Evolutionary conservation across 2,329 filamentous ascomycete species (phyloP), one percentile per base, ranked within the genome.

Genomic region (Arthrocladium fulminans): DNA sequence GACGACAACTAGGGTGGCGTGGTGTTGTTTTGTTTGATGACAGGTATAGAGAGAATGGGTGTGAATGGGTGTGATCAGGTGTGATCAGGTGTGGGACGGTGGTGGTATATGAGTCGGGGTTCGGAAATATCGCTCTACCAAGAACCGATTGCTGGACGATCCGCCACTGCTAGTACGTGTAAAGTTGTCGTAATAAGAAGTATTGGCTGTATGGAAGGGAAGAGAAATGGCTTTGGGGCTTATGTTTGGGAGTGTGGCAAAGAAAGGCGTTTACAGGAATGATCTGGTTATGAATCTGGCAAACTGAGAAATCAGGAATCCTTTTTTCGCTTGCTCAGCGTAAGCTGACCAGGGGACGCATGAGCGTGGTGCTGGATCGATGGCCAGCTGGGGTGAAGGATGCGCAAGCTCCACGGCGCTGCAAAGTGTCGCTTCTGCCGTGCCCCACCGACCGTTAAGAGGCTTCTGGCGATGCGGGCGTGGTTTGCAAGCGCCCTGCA

Each of bases 401-500:
- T 32, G 15, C 20, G 15, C n/a, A 29, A 15, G 40, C 20, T 27
- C n/a, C 23, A 44, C 41, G 41, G 41, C 41, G 24, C 25, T 17
- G 25, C 25, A 15, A 9, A 20, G 3, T 44, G n/a, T n/a, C 41
- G 24, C 25, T 32, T 32, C 13, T 32, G 10, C 41, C 41, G 41
- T 30, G 24, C 9, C 32, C 41, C 41, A 44, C 41, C 8, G 19
- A 12, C 20, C 23, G n/a, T 17, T 19, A 13, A 20, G 25, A 27
- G 41, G 25, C 41, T 29, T 32, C 22, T 13, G n/a, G 41, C 27
- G 15, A 44, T 32, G 41, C 41, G 32, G 7, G 24, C 9, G 8
- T 44, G 13, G 12, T 30, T 44, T 44, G 24, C 41, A 44, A 44
- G 41, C 41, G 41, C 41, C 27, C 41, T 22, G 37, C 32, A 35